Evolutionary conservation across 2,329 filamentous ascomycete genomes (phyloP), one percentile per base, ranked within the genome.

Genomic region (Macrophomina phaseolina): DNA sequence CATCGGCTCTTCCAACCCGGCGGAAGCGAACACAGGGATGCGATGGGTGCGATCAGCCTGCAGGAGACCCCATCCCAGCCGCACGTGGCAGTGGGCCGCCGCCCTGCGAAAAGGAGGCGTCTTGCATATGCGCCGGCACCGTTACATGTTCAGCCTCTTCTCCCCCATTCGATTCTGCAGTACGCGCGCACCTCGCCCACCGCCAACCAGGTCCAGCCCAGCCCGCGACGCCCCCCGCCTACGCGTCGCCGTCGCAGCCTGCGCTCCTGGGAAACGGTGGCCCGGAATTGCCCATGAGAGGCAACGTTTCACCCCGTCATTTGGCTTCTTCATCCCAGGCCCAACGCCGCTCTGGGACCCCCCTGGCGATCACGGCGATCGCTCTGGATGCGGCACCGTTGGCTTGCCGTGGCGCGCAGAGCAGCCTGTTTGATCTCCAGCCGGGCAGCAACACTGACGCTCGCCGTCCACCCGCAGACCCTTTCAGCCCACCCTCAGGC

Each of bases 21-120:
- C 75, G 75, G 76, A 75, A 77, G 73, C 76, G 76, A 76, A 65
- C 71, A 64, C 74, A 74, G 72, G 75, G 72, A 70, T 71, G 55
- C 23, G 51, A 71, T 70, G 53, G 53, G 52, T 68, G 70, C 69
- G 70, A 72, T 72, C 72, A 69, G 69, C 71, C 75, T 71, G 71
- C 68, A 70, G 69, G 66, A 63, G 75, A 73, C 73, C 32, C 34
- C 58, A 58, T 67, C 58, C 76, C 73, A 76, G 67, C 69, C 51
- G 75, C 76, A 78, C 76, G 76, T 78, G 76, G 76, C 42, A 60
- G 64, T 66, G 64, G 64, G 46, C 42, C 58, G 42, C 14, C 30
- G 56, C 56, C 56, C 56, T 60, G 64, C 36, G 64, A 66, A 66
- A 66, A 66, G 64, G 64, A 66, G 64, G 64, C 64, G 64, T 66